phyloP scores from a whole-genome alignment of 75 land plant genomes.

The Gnetum montanum region DNA sequence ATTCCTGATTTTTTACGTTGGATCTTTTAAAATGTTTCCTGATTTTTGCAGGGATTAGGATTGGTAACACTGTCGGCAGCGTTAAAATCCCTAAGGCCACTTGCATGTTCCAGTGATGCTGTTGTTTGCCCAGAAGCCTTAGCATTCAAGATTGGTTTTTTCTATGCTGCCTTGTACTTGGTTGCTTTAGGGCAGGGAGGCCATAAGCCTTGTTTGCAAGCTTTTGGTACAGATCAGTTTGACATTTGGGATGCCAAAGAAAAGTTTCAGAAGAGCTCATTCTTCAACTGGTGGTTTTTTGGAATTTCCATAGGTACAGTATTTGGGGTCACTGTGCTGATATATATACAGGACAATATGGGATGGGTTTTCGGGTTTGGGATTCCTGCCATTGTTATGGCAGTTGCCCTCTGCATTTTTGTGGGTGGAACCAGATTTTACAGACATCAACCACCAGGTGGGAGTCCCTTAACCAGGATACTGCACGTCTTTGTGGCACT shows the following conservation, averaged over 20 bases:
- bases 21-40: too few relatives aligned
- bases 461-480: conserved; percentile 24
- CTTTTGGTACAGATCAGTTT: conserved; percentile 86
- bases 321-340: conserved; percentile 16
- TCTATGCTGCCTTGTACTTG: conserved; percentile 38
- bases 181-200: conserved; percentile 56
- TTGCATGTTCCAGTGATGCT: too few relatives aligned
- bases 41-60: conserved; percentile 29
- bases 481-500: conserved; percentile 27
- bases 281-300: conserved; percentile 79
- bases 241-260: conserved; percentile 28
- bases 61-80: conserved; percentile 33
- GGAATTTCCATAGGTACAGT: conserved; percentile 25
- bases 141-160: conserved; percentile 12
- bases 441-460: conserved; percentile 11
- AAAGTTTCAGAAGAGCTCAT: conserved; percentile 35
- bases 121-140: too few relatives aligned
- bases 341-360: conserved; percentile 50
- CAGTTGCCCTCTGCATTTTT: conserved; percentile 26
- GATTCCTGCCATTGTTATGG: conserved; percentile 26
- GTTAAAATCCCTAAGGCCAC: conserved; percentile 7
- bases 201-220: conserved; percentile 70
- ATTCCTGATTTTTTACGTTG: too few relatives aligned
- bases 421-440: conserved; percentile 35
- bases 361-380: conserved; percentile 67